Conservation (phyloP, 306 rosid species). For the Elaeagnus macrophylla region DNA sequence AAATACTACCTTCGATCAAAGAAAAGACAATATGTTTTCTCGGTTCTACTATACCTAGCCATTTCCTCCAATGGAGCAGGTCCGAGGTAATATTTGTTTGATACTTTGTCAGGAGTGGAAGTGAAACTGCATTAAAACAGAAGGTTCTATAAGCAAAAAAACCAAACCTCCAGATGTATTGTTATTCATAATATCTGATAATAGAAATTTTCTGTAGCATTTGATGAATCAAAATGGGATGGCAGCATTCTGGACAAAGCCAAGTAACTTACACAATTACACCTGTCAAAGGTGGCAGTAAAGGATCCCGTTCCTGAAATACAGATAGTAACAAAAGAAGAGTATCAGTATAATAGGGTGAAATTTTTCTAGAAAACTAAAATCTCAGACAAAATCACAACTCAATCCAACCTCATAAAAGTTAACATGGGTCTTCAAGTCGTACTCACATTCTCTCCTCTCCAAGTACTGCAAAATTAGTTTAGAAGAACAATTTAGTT, state of each 20-base stretch:
- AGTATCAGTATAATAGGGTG: neutral
- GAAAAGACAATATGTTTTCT: neutral
- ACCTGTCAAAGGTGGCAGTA: constrained; percentile 49
- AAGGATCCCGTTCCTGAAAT: constrained; percentile 51
- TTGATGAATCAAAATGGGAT: neutral
- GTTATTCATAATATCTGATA: too few relatives aligned
- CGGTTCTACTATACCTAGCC: constrained; percentile 54
- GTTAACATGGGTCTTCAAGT: constrained; percentile 32
- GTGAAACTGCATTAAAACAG: constrained; percentile 55
- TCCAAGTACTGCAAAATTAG: constrained; percentile 63
- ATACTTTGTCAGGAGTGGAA: constrained; percentile 71
- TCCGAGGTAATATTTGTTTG: constrained; percentile 84
- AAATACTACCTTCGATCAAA: neutral
- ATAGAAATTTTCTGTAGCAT: neutral
- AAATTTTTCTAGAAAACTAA: neutral
- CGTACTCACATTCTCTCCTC: constrained; percentile 63
- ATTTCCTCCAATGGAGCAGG: constrained; percentile 86
- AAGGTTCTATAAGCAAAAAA: constrained; percentile 13
- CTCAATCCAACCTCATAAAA: constrained; percentile 34
- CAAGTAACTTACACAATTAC: constrained; percentile 62
- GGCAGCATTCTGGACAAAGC: neutral
- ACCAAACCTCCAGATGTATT: neutral
- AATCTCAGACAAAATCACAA: neutral
- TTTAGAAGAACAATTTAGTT: neutral
- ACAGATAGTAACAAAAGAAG: constrained; percentile 2